Base-by-base conservation (phyloP, 2,329 filamentous ascomycete genomes). In the Coccinonectria pachysandricola region DNA sequence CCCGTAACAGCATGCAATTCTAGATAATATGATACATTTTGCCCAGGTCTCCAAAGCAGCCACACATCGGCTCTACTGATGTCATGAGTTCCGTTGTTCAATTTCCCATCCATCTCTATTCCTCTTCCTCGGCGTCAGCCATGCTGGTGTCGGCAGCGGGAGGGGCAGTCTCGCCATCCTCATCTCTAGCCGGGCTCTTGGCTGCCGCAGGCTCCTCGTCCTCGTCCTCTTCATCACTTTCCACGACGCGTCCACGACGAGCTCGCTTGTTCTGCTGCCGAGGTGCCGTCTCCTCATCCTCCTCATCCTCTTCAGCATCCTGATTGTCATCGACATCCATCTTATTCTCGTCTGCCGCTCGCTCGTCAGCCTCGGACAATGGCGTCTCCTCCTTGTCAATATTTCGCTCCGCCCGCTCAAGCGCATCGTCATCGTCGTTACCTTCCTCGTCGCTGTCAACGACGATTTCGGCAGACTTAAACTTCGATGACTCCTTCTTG, bases 391-490 rank as follows among this genome's bases (percentile, higher is more conserved):
- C 47, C 24, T 48, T 49, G 16, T 57, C 56, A 3, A 64, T 43
- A 4, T 52, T 54, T 26, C 54, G 50, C 39, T 66, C 63, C 1
- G 60, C 61, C 15, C 55, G 54, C n/a, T 66, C 63, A 4, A 65
- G 53, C 5, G 51, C 53, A 21, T 64, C 54, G 1, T 58, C 52
- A 9, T 56, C 55, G 6, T 58, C 49, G n/a, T n/a, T n/a, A n/a
- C n/a, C n/a, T 3, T 65, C 65, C 10, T 70, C 72, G 37, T 82
- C 78, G 34, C 78, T 84, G 36, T 88, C 81, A 22, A 84, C 79
- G 15, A 94, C 75, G 36, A 86, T 73, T 55, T 93, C 86, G 2
- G 71, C 76, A 26, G 80, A 87, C 68, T 94, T 94, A 65, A 73
- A 93, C 56, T 93, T 92, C 52, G 50, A 39, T 15, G 47, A 45